These are phyloP conservation scores for Arthromyces matolae DNA, from an alignment of 768 basidiomycete species.

Conservation along the genomic window DNA sequence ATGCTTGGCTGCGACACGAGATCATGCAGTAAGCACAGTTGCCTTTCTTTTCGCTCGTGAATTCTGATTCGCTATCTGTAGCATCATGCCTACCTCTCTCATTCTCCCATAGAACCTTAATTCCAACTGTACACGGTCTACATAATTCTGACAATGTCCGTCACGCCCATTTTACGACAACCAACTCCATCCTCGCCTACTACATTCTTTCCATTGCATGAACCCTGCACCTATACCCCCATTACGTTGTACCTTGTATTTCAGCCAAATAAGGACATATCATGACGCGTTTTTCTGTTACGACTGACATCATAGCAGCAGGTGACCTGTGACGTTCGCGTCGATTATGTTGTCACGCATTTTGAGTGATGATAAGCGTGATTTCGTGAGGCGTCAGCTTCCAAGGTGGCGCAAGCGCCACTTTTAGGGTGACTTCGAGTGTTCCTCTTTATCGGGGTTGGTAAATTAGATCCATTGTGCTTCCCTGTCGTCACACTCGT, in stretches of 20 bases:
- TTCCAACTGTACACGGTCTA: constrained; percentile 11
- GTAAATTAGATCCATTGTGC: constrained; percentile 18
- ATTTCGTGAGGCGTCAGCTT: constrained; percentile 55
- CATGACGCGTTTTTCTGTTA: neutral
- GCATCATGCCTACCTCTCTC: constrained; percentile 16
- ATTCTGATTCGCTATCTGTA: neutral
- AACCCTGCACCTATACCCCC: constrained; percentile 8
- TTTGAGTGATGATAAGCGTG: too few species aligned
- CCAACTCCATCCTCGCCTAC: neutral
- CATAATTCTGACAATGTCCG: constrained; percentile 5
- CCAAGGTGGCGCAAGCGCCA: constrained; percentile 32
- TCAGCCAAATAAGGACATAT: neutral
- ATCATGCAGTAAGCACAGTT: constrained; percentile 20
- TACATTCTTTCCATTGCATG: constrained; percentile 7
- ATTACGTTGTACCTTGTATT: constrained; percentile 10
- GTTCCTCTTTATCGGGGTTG: constrained; percentile 7
- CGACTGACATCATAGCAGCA: constrained; percentile 38
- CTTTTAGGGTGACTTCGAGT: constrained; percentile 38
- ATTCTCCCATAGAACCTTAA: constrained; percentile 9
- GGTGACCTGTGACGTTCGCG: too few species aligned
- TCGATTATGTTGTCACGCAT: too few species aligned
- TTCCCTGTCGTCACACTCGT: too few species aligned
- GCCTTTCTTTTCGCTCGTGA: neutral
- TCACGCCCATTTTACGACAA: constrained; percentile 3
- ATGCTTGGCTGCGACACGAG: constrained; percentile 16